Percentiles rank a stretch among this genome's conserved stretches.
Evolutionary conservation across 495 filamentous ascomycete species (phyloP).

Genomic region (Penicillium roqueforti): DNA sequence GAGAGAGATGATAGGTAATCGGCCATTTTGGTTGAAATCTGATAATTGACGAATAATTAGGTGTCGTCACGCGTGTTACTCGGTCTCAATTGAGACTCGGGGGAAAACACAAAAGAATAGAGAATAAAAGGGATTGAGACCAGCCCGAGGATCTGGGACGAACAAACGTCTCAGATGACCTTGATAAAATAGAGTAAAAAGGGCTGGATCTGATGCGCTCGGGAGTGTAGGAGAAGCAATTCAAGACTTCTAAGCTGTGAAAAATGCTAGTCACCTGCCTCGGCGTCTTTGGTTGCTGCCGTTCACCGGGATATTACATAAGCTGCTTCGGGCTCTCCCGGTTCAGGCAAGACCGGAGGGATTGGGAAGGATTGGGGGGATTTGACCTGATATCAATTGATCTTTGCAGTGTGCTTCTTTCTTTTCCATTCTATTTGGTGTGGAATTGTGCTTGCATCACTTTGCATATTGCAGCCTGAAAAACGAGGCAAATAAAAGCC

Average conservation of each 20-base stretch:
- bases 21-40: conserved; percentile 35
- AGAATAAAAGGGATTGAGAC: conserved; percentile 29
- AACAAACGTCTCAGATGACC: conserved; percentile 22
- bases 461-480: neutral
- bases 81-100: conserved; percentile 20
- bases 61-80: conserved; percentile 25
- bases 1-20: conserved; percentile 53
- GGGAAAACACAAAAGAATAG: conserved; percentile 15
- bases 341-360: conserved; percentile 8
- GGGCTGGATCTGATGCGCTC: conserved; percentile 26
- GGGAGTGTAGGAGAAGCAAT: conserved; percentile 22
- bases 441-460: neutral
- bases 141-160: conserved; percentile 32
- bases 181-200: conserved; percentile 7
- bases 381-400: neutral
- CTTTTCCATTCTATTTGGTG: too few relatives aligned
- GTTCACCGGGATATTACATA: conserved; percentile 28
- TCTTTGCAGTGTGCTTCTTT: neutral
- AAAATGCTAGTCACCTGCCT: conserved; percentile 35
- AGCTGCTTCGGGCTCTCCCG: conserved; percentile 24
- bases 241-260: conserved; percentile 27
- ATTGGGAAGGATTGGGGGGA: neutral
- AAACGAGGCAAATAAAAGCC: neutral
- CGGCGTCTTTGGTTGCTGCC: conserved; percentile 33
- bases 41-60: conserved; percentile 17